Conservation (phyloP, 495 filamentous ascomycete species). For the Talaromyces borbonicus region DNA sequence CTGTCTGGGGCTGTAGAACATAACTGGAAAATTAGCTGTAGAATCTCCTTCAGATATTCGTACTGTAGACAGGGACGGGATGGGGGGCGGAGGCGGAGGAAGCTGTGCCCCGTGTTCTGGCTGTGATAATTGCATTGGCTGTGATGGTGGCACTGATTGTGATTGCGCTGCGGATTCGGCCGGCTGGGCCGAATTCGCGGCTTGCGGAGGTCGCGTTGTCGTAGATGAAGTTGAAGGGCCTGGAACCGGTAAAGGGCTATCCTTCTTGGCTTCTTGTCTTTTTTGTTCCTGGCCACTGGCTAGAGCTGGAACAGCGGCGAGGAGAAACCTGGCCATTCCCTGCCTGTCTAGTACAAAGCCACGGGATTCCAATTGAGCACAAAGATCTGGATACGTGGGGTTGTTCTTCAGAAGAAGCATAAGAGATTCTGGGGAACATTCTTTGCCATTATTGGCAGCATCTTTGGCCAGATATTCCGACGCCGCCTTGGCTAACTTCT, state of each 20-base stretch:
- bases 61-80: background rate
- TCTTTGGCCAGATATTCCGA: conserved; percentile 13
- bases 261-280: background rate
- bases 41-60: too few species aligned
- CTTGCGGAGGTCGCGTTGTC: conserved; percentile 6
- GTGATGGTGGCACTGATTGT: background rate
- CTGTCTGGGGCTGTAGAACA: too few species aligned
- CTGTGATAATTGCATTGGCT: background rate
- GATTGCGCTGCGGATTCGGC: background rate
- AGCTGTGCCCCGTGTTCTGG: too few species aligned
- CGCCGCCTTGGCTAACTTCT: conserved; percentile 21
- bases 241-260: background rate
- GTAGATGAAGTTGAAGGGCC: background rate
- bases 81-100: background rate
- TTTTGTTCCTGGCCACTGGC: conserved; percentile 4
- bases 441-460: conserved; percentile 17
- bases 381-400: conserved; percentile 40
- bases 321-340: conserved; percentile 33
- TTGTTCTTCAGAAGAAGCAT: conserved; percentile 32
- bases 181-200: background rate
- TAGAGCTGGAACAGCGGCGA: conserved; percentile 32
- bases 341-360: conserved; percentile 34
- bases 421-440: conserved; percentile 23
- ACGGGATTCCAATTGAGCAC: conserved; percentile 34
- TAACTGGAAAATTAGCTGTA: too few species aligned